Evolutionary conservation across 176 grass and related monocot species (phyloP).

Genomic region (Triticum aestivum): IWGSC_CS_RefSeq_v2.1 NC_057806.1:520600913-520601412

Average conservation of each 20-base stretch:
- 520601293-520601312: not conserved
- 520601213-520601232: no score
- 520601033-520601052: not conserved
- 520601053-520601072: not conserved
- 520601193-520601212: not conserved
- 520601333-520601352: not conserved
- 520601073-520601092: not conserved
- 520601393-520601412: not conserved
- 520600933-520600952: slow-evolving; percentile 6
- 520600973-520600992: not conserved
- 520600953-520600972: slow-evolving; percentile 7
- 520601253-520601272: not conserved
- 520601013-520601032: not conserved
- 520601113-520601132: not conserved
- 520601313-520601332: not conserved
- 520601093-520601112: not conserved
- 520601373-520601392: not conserved
- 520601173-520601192: not conserved
- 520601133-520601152: not conserved
- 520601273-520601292: not conserved
- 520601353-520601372: not conserved
- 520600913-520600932: not conserved
- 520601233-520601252: not conserved
- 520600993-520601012: not conserved
- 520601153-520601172: not conserved